Conservation (phyloP, 23 red algal species). For the Gracilaria domingensis region DNA sequence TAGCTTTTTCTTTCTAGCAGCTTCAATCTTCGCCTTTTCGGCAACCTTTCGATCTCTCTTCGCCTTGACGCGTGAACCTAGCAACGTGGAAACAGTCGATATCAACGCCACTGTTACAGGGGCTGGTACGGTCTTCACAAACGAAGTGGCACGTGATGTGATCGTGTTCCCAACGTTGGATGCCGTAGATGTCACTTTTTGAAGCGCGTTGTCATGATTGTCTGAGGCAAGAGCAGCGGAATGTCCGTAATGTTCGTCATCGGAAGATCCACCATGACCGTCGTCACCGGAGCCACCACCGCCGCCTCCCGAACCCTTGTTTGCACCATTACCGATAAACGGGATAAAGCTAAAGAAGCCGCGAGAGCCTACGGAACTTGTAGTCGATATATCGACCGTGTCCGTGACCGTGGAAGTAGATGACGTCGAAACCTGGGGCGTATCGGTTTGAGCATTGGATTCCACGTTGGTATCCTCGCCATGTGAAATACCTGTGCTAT, state of each 20-base stretch:
- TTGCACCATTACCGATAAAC: neutral
- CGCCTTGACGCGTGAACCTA: slow-evolving; percentile 47
- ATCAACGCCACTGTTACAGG: slow-evolving; percentile 65
- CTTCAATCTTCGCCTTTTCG: neutral
- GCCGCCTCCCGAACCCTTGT: neutral
- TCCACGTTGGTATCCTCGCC: neutral
- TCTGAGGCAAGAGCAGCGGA: neutral
- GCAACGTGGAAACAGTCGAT: slow-evolving; percentile 36
- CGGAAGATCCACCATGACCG: neutral
- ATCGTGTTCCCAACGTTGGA: slow-evolving; percentile 10
- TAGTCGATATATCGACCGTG: neutral
- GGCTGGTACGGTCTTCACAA: slow-evolving; percentile 43
- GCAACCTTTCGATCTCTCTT: slow-evolving; percentile 32
- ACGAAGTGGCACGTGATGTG: neutral
- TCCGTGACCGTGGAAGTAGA: neutral
- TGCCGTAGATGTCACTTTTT: slow-evolving; percentile 5
- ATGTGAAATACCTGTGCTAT: neutral
- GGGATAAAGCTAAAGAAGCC: slow-evolving; percentile 13
- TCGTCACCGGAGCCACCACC: neutral
- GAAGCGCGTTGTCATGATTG: neutral
- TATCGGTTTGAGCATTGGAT: neutral
- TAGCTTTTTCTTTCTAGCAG: slow-evolving; percentile 32
- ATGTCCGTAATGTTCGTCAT: neutral
- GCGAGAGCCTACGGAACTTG: neutral
- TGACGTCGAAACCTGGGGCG: neutral